phyloP scores from a whole-genome alignment of 768 basidiomycete genomes.

The Porpolomopsis calyptriformis region DNA sequence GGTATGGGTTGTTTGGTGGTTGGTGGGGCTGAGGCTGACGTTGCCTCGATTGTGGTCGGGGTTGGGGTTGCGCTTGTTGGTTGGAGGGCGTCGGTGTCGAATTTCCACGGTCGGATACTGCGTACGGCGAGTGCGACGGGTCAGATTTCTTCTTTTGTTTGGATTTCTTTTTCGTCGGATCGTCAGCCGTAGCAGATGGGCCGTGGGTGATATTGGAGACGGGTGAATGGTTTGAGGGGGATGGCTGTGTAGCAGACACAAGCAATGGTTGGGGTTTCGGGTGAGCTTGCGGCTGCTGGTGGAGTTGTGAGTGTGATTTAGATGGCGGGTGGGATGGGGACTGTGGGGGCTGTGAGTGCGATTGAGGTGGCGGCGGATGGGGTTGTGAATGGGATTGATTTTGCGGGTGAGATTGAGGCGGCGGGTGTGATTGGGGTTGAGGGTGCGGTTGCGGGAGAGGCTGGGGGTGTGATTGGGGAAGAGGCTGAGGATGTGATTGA shows the following conservation, averaged over 20 bases:
- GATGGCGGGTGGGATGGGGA: too few species aligned
- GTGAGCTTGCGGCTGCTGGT: too few species aligned
- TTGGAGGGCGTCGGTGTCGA: neutral
- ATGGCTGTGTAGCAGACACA: neutral
- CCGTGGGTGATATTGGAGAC: neutral
- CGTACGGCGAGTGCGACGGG: constrained; percentile 2
- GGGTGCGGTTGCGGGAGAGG: too few species aligned
- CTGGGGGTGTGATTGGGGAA: too few species aligned
- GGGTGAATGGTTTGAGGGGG: neutral
- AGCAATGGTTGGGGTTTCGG: too few species aligned
- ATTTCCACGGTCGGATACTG: neutral
- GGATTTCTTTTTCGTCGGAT: neutral
- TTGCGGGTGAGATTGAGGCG: constrained; percentile 7
- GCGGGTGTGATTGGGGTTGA: constrained; percentile 10
- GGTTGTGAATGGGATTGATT: too few species aligned
- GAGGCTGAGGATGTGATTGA: constrained; percentile 7
- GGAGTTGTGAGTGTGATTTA: too few species aligned
- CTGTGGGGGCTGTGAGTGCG: constrained; percentile 8
- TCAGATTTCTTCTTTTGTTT: constrained; percentile 7
- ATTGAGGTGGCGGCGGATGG: neutral
- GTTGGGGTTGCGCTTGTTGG: constrained; percentile 9
- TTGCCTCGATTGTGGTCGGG: constrained; percentile 6
- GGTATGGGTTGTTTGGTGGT: constrained; percentile 5
- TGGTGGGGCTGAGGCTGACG: constrained; percentile 6
- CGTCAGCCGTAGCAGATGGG: neutral